Percentiles rank a stretch among this genome's conserved stretches.
phyloP scores from a whole-genome alignment of 2,329 filamentous ascomycete species.

The Ceratocystis eucalypticola region DNA sequence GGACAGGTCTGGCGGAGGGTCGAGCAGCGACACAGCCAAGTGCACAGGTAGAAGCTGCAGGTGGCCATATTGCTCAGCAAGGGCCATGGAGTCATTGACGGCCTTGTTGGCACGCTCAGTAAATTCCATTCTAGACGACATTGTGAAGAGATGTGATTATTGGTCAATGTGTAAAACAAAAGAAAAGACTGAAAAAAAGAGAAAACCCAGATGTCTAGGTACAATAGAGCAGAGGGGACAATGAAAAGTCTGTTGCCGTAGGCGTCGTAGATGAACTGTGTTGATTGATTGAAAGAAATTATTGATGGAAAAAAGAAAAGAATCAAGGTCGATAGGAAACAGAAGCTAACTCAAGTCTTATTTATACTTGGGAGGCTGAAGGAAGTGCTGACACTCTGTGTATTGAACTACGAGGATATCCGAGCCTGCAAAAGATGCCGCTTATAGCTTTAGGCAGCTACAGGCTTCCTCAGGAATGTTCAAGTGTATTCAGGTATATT shows the following conservation, averaged over 20 bases:
- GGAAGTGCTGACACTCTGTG: neutral
- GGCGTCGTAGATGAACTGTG: neutral
- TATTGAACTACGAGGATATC: neutral
- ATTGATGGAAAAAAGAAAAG: constrained; percentile 7
- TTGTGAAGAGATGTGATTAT: constrained; percentile 28
- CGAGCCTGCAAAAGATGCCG: constrained; percentile 7
- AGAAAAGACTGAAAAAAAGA: neutral
- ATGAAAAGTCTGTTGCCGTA: too few relatives aligned
- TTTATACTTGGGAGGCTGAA: neutral
- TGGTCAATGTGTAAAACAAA: constrained; percentile 4
- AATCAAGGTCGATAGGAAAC: neutral
- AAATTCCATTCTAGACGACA: constrained; percentile 75
- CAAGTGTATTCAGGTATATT: constrained; percentile 6
- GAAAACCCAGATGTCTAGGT: constrained; percentile 2
- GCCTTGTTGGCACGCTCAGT: constrained; percentile 87
- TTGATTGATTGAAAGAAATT: neutral
- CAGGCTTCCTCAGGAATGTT: too few relatives aligned
- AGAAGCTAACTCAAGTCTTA: neutral
- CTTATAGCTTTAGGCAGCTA: constrained; percentile 10
- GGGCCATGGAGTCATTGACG: constrained; percentile 71
- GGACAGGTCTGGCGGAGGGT: constrained; percentile 59
- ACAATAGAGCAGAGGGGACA: neutral
- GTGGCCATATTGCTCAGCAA: constrained; percentile 83
- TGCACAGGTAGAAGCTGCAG: constrained; percentile 83
- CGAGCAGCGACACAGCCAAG: constrained; percentile 69